Evolutionary conservation across 176 grass and related monocot species (phyloP), one percentile per base, ranked within the genome.

Genomic region (Oryza meridionalis): DNA sequence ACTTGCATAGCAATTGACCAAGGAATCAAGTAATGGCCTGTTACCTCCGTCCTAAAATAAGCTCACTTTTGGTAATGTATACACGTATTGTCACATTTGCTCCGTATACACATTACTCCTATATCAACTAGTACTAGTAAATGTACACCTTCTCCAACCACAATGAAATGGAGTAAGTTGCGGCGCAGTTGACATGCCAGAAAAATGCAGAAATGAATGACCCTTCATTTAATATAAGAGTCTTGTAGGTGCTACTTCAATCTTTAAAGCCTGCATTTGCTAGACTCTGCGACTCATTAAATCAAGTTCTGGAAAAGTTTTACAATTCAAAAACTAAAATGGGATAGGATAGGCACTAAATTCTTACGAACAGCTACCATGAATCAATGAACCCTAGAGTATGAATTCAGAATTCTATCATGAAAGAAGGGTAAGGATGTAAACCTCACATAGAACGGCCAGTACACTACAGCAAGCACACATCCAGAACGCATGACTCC

Each of bases 401-500:
- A 40, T 43, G 58, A 79, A 88, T 17, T 58, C 5, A 58, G 7
- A 40, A 58, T 66, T 77, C 16, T 31, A 33, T 21, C 38, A 5
- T 66, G 70, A 6, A 66, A 51, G 53, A 73, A 77, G 7, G 19
- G 11, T 65, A 49, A 25, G 8, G 67, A 58, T 19, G 29, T 38
- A 21, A 83, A 40, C 16, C 71, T 25, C 29, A 14, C 49, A 69
- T 59, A 4, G 63, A 51, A 38, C 65, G 4, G 16, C 13, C 6
- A 59, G 40, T 73, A 79, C 6, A 59, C 31, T 73, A 79, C 82
- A 82, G 79, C 38, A 53, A 50, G 67, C 74, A 74, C 74, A 74
- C 78, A 82, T 71, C 32, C 78, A 77, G 61, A 82, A 90, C 46
- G 67, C 84, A 86, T 90, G 83, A 82, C 21, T 72, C 66, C 58